phyloP scores from a whole-genome alignment of 148 eudicot genomes.

The Nyssa sinensis region DNA sequence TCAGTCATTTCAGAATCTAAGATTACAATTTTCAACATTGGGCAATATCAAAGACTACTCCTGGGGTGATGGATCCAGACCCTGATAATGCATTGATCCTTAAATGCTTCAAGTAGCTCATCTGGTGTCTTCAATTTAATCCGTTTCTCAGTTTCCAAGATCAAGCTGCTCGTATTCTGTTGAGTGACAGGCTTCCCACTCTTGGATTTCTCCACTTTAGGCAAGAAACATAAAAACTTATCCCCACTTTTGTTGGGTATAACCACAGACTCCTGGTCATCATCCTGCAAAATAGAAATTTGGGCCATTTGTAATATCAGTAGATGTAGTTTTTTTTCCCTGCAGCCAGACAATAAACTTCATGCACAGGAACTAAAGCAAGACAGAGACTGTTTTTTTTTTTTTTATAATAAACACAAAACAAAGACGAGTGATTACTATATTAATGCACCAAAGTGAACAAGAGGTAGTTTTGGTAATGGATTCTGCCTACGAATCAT shows the following conservation, averaged over 20 bases:
- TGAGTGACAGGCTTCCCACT: slow-evolving; percentile 55
- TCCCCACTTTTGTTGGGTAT: slow-evolving; percentile 77
- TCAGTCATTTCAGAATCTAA: not conserved
- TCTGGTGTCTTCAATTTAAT: slow-evolving; percentile 87
- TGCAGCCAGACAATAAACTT: not conserved
- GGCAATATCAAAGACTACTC: not conserved
- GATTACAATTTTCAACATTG: not conserved
- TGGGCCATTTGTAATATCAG: not conserved
- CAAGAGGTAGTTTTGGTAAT: not conserved
- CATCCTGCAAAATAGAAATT: slow-evolving; percentile 50
- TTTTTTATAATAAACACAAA: too few relatives aligned
- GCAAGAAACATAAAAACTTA: slow-evolving; percentile 70
- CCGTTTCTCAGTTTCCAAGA: slow-evolving; percentile 74
- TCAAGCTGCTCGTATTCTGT: slow-evolving; percentile 78
- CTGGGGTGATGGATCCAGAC: slow-evolving; percentile 32
- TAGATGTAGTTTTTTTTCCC: not conserved
- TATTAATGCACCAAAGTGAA: not conserved
- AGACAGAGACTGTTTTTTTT: too few relatives aligned
- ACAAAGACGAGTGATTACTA: not conserved
- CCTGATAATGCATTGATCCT: slow-evolving; percentile 70
- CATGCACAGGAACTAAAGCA: too few relatives aligned
- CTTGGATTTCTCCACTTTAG: slow-evolving; percentile 79
- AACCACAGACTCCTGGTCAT: slow-evolving; percentile 71
- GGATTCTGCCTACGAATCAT: not conserved
- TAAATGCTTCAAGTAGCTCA: slow-evolving; percentile 79